Evolutionary conservation across 2,329 filamentous ascomycete genomes (phyloP).

Genomic region (Verticillium tricorpus): DNA sequence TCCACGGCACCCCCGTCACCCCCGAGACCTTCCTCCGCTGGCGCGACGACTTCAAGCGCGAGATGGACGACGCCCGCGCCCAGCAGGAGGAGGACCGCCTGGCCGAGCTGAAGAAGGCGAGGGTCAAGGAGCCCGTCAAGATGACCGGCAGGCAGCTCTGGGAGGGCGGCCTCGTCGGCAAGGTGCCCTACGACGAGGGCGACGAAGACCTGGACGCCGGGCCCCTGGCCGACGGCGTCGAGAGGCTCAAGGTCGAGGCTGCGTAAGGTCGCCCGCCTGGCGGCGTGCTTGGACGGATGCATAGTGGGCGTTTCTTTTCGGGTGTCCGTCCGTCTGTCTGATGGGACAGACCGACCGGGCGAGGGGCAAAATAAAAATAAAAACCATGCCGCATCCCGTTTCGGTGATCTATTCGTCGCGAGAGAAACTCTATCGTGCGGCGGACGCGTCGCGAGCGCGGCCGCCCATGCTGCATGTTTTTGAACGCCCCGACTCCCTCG

Average conservation of each 20-base stretch:
- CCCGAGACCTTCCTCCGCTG: constrained; percentile 79
- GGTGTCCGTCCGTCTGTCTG: too few relatives aligned
- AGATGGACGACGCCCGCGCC: constrained; percentile 71
- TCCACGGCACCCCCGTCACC: constrained; percentile 87
- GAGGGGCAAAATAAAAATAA: too few relatives aligned
- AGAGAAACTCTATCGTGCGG: not conserved
- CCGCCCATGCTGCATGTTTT: not conserved
- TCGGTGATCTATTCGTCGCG: not conserved
- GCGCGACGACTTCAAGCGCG: constrained; percentile 71
- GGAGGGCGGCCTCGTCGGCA: constrained; percentile 68
- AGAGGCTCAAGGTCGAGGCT: constrained; percentile 68
- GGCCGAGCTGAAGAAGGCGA: constrained; percentile 78
- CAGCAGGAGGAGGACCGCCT: constrained; percentile 70
- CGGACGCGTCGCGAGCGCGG: not conserved
- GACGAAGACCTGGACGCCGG: constrained; percentile 58
- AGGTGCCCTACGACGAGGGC: constrained; percentile 60
- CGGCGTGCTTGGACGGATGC: not conserved
- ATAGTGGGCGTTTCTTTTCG: not conserved
- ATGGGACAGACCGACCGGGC: too few relatives aligned
- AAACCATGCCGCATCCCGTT: not conserved
- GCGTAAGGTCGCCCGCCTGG: not conserved
- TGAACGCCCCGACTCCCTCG: not conserved
- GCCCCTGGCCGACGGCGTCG: constrained; percentile 54
- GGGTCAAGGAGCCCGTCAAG: constrained; percentile 67
- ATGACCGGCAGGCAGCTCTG: constrained; percentile 73